Conservation (phyloP, 2,329 filamentous ascomycete species). For the Thelonectria discophora region DNA sequence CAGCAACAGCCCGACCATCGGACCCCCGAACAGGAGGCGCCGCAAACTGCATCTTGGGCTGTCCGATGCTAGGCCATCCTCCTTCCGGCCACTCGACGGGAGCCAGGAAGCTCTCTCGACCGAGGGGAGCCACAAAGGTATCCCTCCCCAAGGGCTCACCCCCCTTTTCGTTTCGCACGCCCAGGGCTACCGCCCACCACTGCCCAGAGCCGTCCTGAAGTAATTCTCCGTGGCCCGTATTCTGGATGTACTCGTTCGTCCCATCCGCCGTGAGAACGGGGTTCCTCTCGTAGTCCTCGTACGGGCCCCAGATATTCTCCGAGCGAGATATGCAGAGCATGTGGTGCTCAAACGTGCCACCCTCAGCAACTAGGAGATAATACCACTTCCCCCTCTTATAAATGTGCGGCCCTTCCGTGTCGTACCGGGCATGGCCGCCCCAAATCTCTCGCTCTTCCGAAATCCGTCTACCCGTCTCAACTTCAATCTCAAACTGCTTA, state of each 20-base stretch:
- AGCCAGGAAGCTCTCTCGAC: slow-evolving; percentile 21
- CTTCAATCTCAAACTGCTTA: slow-evolving; percentile 39
- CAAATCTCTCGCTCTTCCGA: slow-evolving; percentile 32
- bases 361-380: slow-evolving; percentile 56
- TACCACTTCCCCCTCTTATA: slow-evolving; percentile 54
- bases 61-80: slow-evolving; percentile 19
- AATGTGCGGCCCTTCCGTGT: slow-evolving; percentile 49
- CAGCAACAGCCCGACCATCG: not conserved
- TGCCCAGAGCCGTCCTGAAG: slow-evolving; percentile 34
- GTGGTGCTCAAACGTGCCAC: slow-evolving; percentile 48
- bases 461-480: slow-evolving; percentile 31
- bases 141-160: slow-evolving; percentile 6
- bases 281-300: slow-evolving; percentile 44
- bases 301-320: slow-evolving; percentile 40
- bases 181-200: slow-evolving; percentile 34
- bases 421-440: slow-evolving; percentile 31
- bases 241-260: slow-evolving; percentile 34
- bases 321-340: slow-evolving; percentile 37
- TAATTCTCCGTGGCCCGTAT: slow-evolving; percentile 38
- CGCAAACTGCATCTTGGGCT: slow-evolving; percentile 19
- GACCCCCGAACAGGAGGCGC: not conserved
- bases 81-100: slow-evolving; percentile 25
- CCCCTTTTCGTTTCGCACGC: slow-evolving; percentile 23
- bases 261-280: slow-evolving; percentile 45
- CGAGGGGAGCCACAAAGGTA: slow-evolving; percentile 23